A percentile compares a stretch with the other conserved stretches of the same genome.
Evolutionary conservation across 305 asterid genomes (phyloP).

Genomic region (Fraxinus nigra): DNA sequence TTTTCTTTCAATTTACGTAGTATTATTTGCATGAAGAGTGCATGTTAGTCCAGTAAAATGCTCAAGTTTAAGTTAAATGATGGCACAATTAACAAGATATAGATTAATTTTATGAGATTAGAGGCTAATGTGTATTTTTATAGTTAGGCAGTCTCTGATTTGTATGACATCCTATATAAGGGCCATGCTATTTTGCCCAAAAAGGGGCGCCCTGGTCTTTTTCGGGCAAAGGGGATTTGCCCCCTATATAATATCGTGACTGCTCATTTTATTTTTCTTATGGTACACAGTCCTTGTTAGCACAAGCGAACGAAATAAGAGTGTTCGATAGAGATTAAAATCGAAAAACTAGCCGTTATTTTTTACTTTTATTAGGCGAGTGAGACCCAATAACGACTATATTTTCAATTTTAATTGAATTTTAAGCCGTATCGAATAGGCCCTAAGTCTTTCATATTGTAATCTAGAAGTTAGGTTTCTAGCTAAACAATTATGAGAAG

Average conservation of each 20-base stretch:
- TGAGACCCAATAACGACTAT: no score
- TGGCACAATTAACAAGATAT: neutral
- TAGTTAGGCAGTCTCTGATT: neutral
- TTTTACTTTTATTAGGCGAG: no score
- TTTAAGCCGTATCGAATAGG: no score
- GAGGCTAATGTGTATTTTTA: neutral
- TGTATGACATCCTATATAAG: neutral
- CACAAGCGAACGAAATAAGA: neutral
- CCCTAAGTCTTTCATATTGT: neutral
- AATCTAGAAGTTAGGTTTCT: neutral
- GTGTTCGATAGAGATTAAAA: no score
- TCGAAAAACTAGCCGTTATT: no score
- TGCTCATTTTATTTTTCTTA: neutral
- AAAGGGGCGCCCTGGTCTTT: no score
- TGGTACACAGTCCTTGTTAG: neutral
- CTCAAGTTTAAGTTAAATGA: neutral
- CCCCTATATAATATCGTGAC: neutral
- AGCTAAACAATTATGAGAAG: neutral
- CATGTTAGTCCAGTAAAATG: neutral
- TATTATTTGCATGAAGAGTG: neutral
- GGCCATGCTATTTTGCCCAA: no score
- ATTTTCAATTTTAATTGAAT: no score
- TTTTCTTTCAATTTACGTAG: neutral
- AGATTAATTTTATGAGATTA: neutral
- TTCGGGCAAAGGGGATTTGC: no score